phyloP scores from a whole-genome alignment of 2,329 filamentous ascomycete genomes.

The Seiridium cupressi region DNA sequence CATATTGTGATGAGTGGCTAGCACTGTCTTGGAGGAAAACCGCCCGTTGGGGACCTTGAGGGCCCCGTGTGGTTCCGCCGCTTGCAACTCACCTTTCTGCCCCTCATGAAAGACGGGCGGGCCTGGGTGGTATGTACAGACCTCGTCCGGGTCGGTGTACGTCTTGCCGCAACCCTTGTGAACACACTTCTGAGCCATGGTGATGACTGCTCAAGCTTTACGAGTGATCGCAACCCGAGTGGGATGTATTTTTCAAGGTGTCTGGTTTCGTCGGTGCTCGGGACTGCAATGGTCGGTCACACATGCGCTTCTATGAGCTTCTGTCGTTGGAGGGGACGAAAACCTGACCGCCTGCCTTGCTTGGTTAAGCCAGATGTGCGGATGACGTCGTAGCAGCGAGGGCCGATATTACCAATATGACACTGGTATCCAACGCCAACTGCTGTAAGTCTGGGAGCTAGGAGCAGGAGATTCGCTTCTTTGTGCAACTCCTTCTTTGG shows the following conservation, averaged over 20 bases:
- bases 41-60: not conserved
- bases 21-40: no score
- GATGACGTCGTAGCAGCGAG: not conserved
- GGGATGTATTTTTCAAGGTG: not conserved
- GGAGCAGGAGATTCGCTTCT: no score
- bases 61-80: constrained; percentile 8
- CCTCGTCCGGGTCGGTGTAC: constrained; percentile 78
- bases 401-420: no score
- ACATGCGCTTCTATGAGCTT: not conserved
- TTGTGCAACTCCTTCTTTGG: no score
- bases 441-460: no score
- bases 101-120: constrained; percentile 96
- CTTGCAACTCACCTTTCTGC: constrained; percentile 75
- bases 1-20: no score
- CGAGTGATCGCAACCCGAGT: not conserved
- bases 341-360: constrained; percentile 6
- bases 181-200: constrained; percentile 83
- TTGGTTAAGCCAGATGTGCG: not conserved
- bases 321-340: constrained; percentile 3
- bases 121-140: constrained; percentile 89
- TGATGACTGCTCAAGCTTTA: constrained; percentile 9
- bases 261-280: not conserved
- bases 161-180: constrained; percentile 93
- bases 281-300: not conserved
- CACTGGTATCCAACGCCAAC: no score